Evolutionary conservation across 495 filamentous ascomycete genomes (phyloP), one percentile per base, ranked within the genome.

Genomic region (Niebla homalea): DNA sequence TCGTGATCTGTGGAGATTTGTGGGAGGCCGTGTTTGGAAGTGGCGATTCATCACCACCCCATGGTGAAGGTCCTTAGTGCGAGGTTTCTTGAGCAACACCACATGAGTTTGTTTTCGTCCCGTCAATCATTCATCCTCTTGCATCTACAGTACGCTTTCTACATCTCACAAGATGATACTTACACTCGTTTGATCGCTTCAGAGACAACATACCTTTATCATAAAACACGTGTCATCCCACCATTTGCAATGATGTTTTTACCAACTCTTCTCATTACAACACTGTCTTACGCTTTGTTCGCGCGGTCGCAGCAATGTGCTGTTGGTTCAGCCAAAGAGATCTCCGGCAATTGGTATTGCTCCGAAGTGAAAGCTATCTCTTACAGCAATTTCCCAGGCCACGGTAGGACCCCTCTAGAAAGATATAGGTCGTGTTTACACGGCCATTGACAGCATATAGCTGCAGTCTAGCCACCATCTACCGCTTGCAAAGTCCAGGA

Each of bases 321-420:
- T 49, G 46, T 40, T 25, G 46, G 46, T 0, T 25, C 48, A 18
- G 48, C 48, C 4, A 42, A 55, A 36, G 43, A 55, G 26, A 44
- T 55, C 22, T 45, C 37, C 2, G 53, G 48, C 23, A 55, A 55
- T 35, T 59, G 57, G 57, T 86, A 81, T 68, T 86, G 82, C 61
- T 67, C 73, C 23, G 50, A 66, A 0, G 81, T 84, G 26, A 62
- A 72, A 21, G 67, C 69, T 2, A 76, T 87, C 59, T 72, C 68
- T 0, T 87, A 85, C 58, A 55, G 52, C 12, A 74, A 75, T 23
- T 71, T 86, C 49, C 75, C 76, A 5, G 64, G 61, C 5, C 38
- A 67, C 12, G 81, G 29, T 32, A 32, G 14, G 29, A 32, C 29
- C 3, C 7, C 7, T 32, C 8, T 5, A 12, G 29, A 12, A 32